Conservation (phyloP, 1,139 yeast genomes). For the Yamadazyma blattariae region DNA sequence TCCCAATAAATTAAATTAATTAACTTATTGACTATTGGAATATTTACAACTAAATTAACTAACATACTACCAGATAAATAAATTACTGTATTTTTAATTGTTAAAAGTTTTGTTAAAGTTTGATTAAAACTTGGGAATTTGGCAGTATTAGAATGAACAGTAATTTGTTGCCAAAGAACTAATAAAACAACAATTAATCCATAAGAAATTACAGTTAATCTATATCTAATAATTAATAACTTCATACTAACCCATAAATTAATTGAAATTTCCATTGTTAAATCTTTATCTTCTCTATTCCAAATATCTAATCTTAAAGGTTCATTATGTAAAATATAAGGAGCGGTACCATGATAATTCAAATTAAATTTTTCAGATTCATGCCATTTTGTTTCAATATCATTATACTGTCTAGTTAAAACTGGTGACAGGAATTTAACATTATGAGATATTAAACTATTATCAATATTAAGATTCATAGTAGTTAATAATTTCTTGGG, state of each 20-base stretch:
- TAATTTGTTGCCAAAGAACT: slow-evolving; percentile 42
- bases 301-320: slow-evolving; percentile 45
- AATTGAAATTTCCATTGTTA: slow-evolving; percentile 22
- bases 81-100: slow-evolving; percentile 1
- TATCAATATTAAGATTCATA: slow-evolving; percentile 4
- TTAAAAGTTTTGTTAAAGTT: slow-evolving; percentile 8
- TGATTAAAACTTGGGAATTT: slow-evolving; percentile 16
- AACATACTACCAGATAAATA: slow-evolving; percentile 36
- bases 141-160: background rate
- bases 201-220: slow-evolving; percentile 59
- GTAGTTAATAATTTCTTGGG: slow-evolving; percentile 2
- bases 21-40: slow-evolving; percentile 17
- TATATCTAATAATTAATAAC: slow-evolving; percentile 57
- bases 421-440: slow-evolving; percentile 1
- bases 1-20: slow-evolving; percentile 17
- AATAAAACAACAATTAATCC: slow-evolving; percentile 49
- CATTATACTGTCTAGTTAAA: slow-evolving; percentile 5
- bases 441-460: slow-evolving; percentile 6
- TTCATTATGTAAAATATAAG: slow-evolving; percentile 45
- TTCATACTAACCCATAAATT: slow-evolving; percentile 48
- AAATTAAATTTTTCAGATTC: slow-evolving; percentile 8
- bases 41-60: slow-evolving; percentile 47
- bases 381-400: slow-evolving; percentile 71
- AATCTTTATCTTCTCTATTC: slow-evolving; percentile 17
- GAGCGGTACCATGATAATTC: slow-evolving; percentile 67